phyloP scores from a whole-genome alignment of 2,329 filamentous ascomycete genomes.

The Mariannaea sp. region DNA sequence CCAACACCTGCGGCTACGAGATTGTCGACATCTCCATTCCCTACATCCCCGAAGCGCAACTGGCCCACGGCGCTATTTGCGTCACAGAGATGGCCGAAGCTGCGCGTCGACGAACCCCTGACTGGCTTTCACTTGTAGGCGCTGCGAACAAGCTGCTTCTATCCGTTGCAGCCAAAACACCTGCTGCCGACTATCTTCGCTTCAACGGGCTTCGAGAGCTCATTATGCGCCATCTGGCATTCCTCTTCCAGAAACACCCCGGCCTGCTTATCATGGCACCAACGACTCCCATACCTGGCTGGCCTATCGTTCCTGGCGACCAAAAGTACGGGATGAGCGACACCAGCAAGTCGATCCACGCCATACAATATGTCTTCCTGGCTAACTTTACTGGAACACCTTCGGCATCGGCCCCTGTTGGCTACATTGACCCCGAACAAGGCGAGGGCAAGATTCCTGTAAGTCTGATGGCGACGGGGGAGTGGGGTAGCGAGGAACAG shows the following conservation, averaged over 20 bases:
- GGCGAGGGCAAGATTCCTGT: conserved; percentile 65
- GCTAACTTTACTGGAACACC: conserved; percentile 84
- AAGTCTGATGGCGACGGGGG: conserved; percentile 66
- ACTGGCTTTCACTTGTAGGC: conserved; percentile 62
- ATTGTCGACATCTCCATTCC: conserved; percentile 68
- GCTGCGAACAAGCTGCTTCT: conserved; percentile 73
- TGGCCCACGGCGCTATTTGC: conserved; percentile 78
- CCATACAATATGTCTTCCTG: conserved; percentile 85
- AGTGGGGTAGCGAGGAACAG: conserved; percentile 70
- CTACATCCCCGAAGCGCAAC: conserved; percentile 70
- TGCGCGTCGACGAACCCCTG: conserved; percentile 48
- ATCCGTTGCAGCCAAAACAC: conserved; percentile 65
- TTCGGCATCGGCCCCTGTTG: conserved; percentile 74
- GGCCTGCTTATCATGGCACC: conserved; percentile 81
- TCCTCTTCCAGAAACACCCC: conserved; percentile 71
- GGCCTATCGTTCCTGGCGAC: conserved; percentile 65
- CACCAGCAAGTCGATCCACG: conserved; percentile 71
- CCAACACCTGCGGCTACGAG: conserved; percentile 54
- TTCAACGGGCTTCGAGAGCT: conserved; percentile 75
- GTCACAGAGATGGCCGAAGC: conserved; percentile 68
- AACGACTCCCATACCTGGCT: conserved; percentile 75
- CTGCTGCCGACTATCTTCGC: conserved; percentile 71
- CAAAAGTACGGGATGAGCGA: conserved; percentile 75
- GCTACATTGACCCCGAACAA: conserved; percentile 65
- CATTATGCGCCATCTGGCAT: conserved; percentile 78